Percentiles rank a stretch among this genome's conserved stretches.
Conservation (phyloP, 306 rosid genomes). For the Prosopis cineraria region DNA sequence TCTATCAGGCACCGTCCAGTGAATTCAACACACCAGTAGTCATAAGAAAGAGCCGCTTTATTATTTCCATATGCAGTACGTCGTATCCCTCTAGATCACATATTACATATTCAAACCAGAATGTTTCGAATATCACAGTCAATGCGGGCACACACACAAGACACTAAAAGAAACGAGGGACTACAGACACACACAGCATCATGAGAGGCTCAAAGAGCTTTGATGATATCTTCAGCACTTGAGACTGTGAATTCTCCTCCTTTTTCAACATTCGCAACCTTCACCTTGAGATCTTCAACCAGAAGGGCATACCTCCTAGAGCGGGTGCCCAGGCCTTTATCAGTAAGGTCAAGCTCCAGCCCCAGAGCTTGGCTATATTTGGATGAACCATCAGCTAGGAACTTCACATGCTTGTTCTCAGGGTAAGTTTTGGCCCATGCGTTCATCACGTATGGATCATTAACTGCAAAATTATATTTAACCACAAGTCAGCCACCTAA, state of each 20-base stretch:
- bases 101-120: conserved; percentile 17
- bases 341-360: conserved; percentile 83
- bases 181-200: neutral
- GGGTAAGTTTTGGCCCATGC: conserved; percentile 90
- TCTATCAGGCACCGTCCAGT: neutral
- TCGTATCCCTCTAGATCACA: conserved; percentile 22
- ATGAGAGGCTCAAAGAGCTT: conserved; percentile 62
- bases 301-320: conserved; percentile 83
- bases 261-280: conserved; percentile 75
- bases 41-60: conserved; percentile 27
- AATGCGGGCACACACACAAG: neutral
- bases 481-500: conserved; percentile 20
- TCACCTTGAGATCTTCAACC: conserved; percentile 83
- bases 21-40: neutral
- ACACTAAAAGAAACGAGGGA: neutral
- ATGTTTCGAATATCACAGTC: neutral
- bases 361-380: conserved; percentile 75
- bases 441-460: conserved; percentile 89
- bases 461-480: conserved; percentile 52
- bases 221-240: conserved; percentile 87
- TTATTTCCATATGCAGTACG: conserved; percentile 33
- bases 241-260: conserved; percentile 89
- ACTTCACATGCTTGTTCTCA: conserved; percentile 83
- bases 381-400: conserved; percentile 95
- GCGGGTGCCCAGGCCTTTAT: conserved; percentile 79